Conservation (phyloP, 441 rosid species). For the Raphanus hybrid region DNA sequence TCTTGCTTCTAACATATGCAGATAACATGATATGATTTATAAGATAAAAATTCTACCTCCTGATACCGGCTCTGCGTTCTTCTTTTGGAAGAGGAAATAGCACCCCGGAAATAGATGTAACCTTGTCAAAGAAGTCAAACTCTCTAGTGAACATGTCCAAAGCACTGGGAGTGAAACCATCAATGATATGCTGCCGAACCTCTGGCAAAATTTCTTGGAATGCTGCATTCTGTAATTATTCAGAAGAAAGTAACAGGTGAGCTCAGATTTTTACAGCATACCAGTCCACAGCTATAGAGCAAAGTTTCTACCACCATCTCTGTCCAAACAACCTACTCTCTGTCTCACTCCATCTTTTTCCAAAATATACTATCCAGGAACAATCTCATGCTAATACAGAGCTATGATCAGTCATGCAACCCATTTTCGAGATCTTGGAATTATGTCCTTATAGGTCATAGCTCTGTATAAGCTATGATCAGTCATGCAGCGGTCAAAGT, state of each 20-base stretch:
- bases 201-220: conserved; percentile 56
- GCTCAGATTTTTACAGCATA: conserved; percentile 22
- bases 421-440: neutral
- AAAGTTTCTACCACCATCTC: conserved; percentile 17
- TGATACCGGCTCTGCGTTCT: conserved; percentile 96
- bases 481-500: no score
- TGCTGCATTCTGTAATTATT: neutral
- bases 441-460: no score
- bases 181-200: conserved; percentile 63
- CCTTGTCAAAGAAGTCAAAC: conserved; percentile 94
- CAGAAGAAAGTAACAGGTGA: conserved; percentile 16
- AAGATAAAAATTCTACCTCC: conserved; percentile 55
- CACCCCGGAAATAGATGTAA: conserved; percentile 89
- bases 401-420: neutral
- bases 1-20: no score
- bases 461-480: no score
- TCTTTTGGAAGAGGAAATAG: conserved; percentile 85
- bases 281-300: neutral
- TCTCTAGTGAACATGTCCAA: conserved; percentile 82
- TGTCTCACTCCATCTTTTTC: conserved; percentile 12
- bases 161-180: conserved; percentile 82
- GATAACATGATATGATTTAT: neutral
- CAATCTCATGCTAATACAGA: conserved; percentile 1
- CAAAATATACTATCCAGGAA: conserved; percentile 15
- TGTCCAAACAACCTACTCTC: conserved; percentile 14